Percentiles rank a stretch among this genome's conserved stretches.
Conservation (phyloP, 2,329 filamentous ascomycete genomes). For the Dryadomyces quercivorus region DNA sequence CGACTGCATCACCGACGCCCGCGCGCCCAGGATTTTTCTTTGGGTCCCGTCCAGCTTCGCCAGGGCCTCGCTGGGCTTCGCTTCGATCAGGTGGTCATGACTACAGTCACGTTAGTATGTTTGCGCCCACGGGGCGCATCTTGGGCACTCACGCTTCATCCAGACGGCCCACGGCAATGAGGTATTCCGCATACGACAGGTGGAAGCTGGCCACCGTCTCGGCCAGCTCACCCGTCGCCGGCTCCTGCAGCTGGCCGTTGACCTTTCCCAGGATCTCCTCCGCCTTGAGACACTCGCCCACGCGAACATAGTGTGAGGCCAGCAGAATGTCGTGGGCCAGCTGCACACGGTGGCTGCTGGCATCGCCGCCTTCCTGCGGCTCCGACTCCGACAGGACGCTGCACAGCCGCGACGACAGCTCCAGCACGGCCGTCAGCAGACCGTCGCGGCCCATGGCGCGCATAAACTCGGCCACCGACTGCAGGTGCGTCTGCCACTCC, state of each 20-base stretch:
- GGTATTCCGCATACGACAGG: slow-evolving; percentile 63
- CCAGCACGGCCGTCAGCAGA: slow-evolving; percentile 32
- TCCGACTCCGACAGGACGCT: slow-evolving; percentile 19
- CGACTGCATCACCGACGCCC: slow-evolving; percentile 53
- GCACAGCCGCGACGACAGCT: slow-evolving; percentile 32
- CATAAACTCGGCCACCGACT: slow-evolving; percentile 37
- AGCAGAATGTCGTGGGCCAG: slow-evolving; percentile 34
- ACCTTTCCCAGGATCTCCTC: slow-evolving; percentile 44
- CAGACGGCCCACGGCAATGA: slow-evolving; percentile 52
- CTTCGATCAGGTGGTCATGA: slow-evolving; percentile 7
- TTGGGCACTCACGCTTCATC: slow-evolving; percentile 40
- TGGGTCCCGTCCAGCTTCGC: not conserved
- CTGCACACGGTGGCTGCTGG: slow-evolving; percentile 11
- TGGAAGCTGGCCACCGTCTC: slow-evolving; percentile 43
- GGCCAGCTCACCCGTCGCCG: slow-evolving; percentile 15
- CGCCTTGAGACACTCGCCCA: slow-evolving; percentile 40
- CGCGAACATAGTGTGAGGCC: slow-evolving; percentile 38
- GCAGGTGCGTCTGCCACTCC: slow-evolving; percentile 35
- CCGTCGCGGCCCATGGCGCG: slow-evolving; percentile 36
- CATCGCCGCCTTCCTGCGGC: slow-evolving; percentile 20
- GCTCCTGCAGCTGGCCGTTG: slow-evolving; percentile 31
- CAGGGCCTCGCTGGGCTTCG: not conserved
- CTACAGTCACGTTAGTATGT: not conserved
- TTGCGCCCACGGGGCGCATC: not conserved
- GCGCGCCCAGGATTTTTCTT: slow-evolving; percentile 18